Percentiles rank a stretch among this genome's conserved stretches.
phyloP scores from a whole-genome alignment of 176 grass and related monocot species.

The Rhynchospora pubera region DNA sequence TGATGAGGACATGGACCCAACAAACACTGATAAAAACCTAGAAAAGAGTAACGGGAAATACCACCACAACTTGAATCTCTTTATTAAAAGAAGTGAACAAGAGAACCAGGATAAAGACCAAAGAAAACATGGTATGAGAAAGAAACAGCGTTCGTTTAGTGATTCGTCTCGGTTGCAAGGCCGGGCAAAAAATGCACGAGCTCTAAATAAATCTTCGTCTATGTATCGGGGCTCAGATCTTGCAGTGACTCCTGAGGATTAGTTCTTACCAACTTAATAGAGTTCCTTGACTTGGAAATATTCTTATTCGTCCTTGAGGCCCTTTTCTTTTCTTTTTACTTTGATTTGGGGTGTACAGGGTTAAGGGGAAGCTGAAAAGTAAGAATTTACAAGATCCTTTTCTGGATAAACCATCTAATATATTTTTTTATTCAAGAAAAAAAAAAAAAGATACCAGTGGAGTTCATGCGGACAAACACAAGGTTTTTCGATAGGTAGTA shows the following conservation, averaged over 20 bases:
- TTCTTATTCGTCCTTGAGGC: not conserved
- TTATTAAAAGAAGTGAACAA: slow-evolving; percentile 29
- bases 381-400: not conserved
- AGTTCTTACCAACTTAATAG: not conserved
- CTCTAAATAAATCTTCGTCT: slow-evolving; percentile 8
- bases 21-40: slow-evolving; percentile 19
- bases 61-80: slow-evolving; percentile 28
- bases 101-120: slow-evolving; percentile 24
- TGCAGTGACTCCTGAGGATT: slow-evolving; percentile 27
- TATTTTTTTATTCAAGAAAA: not conserved
- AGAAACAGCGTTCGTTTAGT: slow-evolving; percentile 55
- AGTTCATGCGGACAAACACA: too few relatives aligned
- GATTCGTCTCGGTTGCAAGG: slow-evolving; percentile 30
- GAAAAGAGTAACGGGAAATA: slow-evolving; percentile 35
- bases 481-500: too few relatives aligned
- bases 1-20: slow-evolving; percentile 35
- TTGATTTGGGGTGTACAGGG: not conserved
- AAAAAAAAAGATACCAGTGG: not conserved
- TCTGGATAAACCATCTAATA: not conserved
- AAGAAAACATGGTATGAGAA: slow-evolving; percentile 22
- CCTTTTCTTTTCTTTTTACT: slow-evolving; percentile 6
- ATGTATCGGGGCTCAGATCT: slow-evolving; percentile 20
- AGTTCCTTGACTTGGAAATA: not conserved
- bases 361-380: not conserved
- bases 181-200: slow-evolving; percentile 13